Base-by-base conservation (phyloP, 2,329 filamentous ascomycete genomes). In the Colletotrichum agaves region DNA sequence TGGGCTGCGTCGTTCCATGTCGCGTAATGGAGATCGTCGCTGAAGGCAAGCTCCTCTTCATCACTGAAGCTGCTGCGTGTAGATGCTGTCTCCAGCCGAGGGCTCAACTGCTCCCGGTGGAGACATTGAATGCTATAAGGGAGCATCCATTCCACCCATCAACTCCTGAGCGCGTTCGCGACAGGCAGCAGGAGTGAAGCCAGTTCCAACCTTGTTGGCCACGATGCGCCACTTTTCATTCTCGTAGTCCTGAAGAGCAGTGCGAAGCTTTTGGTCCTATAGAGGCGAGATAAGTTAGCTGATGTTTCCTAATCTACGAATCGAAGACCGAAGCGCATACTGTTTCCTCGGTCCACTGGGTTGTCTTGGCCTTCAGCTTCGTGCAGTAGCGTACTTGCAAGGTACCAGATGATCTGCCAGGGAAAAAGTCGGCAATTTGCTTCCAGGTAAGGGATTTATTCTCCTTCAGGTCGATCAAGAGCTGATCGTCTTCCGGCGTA, bases 401-500 rank as follows among this genome's bases (percentile, higher is more conserved):
- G 33, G 94, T 97, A 17, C 94, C 94, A 50, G 93, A 97, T 66
- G 93, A 96, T 65, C 94, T 86, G 1, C 94, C 94, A 0, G 94
- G 94, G 73, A 98, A 98, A 80, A 97, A 97, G 76, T 97, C 94
- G 63, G 94, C 93, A 75, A 98, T 98, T 83, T 98, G 94, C 81
- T 97, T 97, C 94, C 94, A 98, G 4, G 94, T 97, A 76, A 98
- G 84, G 75, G 93, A 94, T 79, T 96, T 97, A 75, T 96, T 94
- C 80, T 98, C 94, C 79, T 98, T 98, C 70, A 98, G 83, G 75
- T 97, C 93, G 63, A 97, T 90, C 61, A 98, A 84, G 53, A 97
- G 82, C 72, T 92, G 90, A 78, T 98, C 94, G 76, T 98, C 94
- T 78, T 97, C 94, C 10, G 93, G 90, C 1, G 94, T 97, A 76